phyloP scores from a whole-genome alignment of 495 filamentous ascomycete genomes.

The Sphaerosporella brunnea region DNA sequence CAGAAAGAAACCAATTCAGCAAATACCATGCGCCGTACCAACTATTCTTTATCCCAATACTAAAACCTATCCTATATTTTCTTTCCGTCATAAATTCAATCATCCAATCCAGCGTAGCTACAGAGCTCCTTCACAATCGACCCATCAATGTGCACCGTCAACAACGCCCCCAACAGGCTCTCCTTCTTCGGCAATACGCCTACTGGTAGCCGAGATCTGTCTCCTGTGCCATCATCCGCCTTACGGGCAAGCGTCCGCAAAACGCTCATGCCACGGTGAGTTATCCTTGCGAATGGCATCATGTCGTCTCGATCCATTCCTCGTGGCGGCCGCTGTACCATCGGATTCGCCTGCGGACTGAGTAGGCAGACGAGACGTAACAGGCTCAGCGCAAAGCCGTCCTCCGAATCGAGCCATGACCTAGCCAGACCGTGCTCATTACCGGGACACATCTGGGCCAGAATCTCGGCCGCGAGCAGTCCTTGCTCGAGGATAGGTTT shows the following conservation, averaged over 20 bases:
- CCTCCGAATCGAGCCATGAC: conserved; percentile 66
- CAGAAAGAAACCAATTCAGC: conserved; percentile 18
- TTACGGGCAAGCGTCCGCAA: conserved; percentile 54
- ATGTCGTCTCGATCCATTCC: conserved; percentile 31
- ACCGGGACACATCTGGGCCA: conserved; percentile 55
- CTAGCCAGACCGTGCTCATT: conserved; percentile 54
- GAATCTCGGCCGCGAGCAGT: conserved; percentile 75
- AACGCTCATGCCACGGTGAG: conserved; percentile 50
- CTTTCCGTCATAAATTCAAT: conserved; percentile 3
- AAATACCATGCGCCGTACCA: conserved; percentile 1
- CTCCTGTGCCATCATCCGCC: conserved; percentile 43
- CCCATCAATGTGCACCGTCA: conserved; percentile 41
- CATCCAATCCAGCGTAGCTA: conserved; percentile 47
- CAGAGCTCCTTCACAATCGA: conserved; percentile 54
- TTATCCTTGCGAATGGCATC: conserved; percentile 38
- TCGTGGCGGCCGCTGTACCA: conserved; percentile 22
- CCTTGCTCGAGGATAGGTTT: conserved; percentile 82
- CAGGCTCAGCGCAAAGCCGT: conserved; percentile 68
- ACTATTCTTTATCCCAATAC: conserved; percentile 2
- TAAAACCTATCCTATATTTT: background rate
- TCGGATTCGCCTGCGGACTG: conserved; percentile 38
- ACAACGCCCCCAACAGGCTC: conserved; percentile 48
- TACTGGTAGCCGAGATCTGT: conserved; percentile 36
- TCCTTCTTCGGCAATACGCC: conserved; percentile 52
- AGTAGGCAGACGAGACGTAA: conserved; percentile 52